Evolutionary conservation across 1,284 basidiomycete species (phyloP).

Genomic region (Ustilago crameri): DNA sequence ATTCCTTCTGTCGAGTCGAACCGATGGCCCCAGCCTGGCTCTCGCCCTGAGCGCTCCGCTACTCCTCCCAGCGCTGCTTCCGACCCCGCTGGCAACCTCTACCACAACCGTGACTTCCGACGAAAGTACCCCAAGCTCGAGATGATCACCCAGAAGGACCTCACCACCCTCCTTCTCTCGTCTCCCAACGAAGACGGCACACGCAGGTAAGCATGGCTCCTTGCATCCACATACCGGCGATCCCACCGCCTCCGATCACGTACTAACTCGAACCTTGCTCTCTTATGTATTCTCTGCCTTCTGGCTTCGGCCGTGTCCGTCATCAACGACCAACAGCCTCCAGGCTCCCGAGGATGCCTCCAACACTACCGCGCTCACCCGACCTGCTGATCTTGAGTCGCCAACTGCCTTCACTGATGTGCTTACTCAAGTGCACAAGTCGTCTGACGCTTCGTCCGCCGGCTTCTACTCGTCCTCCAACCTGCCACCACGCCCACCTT

Average conservation of each 20-base stretch:
- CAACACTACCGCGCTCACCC: constrained; percentile 58
- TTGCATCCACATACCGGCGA: not conserved
- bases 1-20: constrained; percentile 80
- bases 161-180: constrained; percentile 81
- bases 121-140: constrained; percentile 84
- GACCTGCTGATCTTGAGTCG: constrained; percentile 60
- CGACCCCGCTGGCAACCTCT: constrained; percentile 69
- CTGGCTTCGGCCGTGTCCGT: not conserved
- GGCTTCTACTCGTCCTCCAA: constrained; percentile 58
- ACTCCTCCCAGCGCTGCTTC: constrained; percentile 81
- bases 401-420: constrained; percentile 67
- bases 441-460: constrained; percentile 30
- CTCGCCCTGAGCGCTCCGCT: constrained; percentile 83
- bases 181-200: constrained; percentile 74
- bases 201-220: constrained; percentile 51
- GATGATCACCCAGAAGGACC: constrained; percentile 65
- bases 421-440: constrained; percentile 62
- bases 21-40: constrained; percentile 86
- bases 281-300: too few species aligned
- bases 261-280: too few species aligned
- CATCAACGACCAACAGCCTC: constrained; percentile 30
- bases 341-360: constrained; percentile 56
- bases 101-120: constrained; percentile 94
- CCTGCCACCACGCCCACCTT: constrained; percentile 65
- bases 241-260: too few species aligned